These are phyloP conservation scores for Aspergillus brunneoviolaceus DNA, from an alignment of 2,329 filamentous ascomycete genomes.

Conservation along the genomic window DNA sequence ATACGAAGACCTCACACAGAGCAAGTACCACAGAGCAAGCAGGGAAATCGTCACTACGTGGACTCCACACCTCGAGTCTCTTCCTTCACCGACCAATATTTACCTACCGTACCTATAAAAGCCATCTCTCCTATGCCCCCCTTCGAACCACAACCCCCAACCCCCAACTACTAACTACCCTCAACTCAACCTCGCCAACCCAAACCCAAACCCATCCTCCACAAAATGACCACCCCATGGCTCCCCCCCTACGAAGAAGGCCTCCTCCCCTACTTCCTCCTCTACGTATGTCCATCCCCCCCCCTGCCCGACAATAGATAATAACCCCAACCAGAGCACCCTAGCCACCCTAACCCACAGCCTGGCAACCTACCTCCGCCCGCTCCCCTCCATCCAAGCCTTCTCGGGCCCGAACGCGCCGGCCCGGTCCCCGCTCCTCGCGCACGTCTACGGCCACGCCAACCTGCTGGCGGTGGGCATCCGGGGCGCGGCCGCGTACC, in stretches of 20 bases:
- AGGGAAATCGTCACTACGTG: too few species aligned
- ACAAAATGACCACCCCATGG: neutral
- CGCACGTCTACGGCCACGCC: slow-evolving; percentile 38
- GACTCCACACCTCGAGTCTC: too few species aligned
- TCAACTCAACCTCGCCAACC: neutral
- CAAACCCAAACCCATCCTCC: neutral
- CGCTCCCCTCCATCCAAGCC: slow-evolving; percentile 18
- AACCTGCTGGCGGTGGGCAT: slow-evolving; percentile 39
- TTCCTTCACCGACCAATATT: too few species aligned
- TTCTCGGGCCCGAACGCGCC: slow-evolving; percentile 33
- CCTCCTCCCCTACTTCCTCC: slow-evolving; percentile 32
- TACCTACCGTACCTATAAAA: too few species aligned
- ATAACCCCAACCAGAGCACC: neutral
- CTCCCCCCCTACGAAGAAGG: slow-evolving; percentile 16
- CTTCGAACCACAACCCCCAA: too few species aligned
- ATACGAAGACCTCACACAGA: too few species aligned
- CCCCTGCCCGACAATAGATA: slow-evolving; percentile 1
- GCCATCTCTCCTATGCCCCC: too few species aligned
- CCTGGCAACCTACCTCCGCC: slow-evolving; percentile 20
- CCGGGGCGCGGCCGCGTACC: slow-evolving; percentile 36
- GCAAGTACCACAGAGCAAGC: too few species aligned
- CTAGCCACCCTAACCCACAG: neutral
- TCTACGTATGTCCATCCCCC: slow-evolving; percentile 15
- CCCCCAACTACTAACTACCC: too few species aligned
- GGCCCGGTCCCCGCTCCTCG: slow-evolving; percentile 27